These are phyloP conservation scores for Lomentospora prolificans DNA, from an alignment of 2,329 filamentous ascomycete genomes.

Conservation along the genomic window DNA sequence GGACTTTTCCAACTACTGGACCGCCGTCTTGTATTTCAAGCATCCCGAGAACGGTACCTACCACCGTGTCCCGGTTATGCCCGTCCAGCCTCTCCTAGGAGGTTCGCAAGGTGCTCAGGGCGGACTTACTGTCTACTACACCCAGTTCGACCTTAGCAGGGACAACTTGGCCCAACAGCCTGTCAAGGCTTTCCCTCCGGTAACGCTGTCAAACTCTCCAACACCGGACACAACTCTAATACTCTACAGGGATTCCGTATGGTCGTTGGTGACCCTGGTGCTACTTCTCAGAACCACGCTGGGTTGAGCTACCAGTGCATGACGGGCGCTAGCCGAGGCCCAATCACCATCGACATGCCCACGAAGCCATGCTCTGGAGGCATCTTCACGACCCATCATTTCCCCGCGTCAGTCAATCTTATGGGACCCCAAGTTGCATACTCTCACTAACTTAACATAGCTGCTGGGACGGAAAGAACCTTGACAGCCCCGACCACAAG, in stretches of 20 bases:
- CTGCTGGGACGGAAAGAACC: conserved; percentile 45
- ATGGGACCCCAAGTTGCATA: conserved; percentile 12
- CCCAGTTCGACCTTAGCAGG: conserved; percentile 24
- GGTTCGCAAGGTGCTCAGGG: conserved; percentile 23
- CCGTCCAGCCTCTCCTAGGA: conserved; percentile 44
- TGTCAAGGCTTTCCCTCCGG: conserved; percentile 18
- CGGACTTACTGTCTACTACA: conserved; percentile 36
- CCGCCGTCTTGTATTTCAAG: conserved; percentile 26
- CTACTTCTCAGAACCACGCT: conserved; percentile 22
- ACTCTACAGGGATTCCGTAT: conserved; percentile 31
- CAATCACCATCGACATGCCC: conserved; percentile 40
- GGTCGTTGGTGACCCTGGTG: conserved; percentile 30
- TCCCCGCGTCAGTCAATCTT: conserved; percentile 26
- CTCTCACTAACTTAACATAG: conserved; percentile 17
- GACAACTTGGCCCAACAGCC: conserved; percentile 24
- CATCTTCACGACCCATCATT: conserved; percentile 43
- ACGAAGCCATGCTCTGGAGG: conserved; percentile 35
- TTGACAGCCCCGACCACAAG: conserved; percentile 37
- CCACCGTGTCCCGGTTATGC: conserved; percentile 42
- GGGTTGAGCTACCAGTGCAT: conserved; percentile 37
- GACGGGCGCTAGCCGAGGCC: conserved; percentile 34
- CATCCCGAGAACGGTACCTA: conserved; percentile 25
- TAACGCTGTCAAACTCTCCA: conserved; percentile 26
- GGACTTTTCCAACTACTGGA: conserved; percentile 20
- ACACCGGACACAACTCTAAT: not conserved